Percentiles rank a stretch among this genome's conserved stretches.
Evolutionary conservation across 345 rosid genomes (phyloP).

Genomic region (Lenwebbia sp.): DNA sequence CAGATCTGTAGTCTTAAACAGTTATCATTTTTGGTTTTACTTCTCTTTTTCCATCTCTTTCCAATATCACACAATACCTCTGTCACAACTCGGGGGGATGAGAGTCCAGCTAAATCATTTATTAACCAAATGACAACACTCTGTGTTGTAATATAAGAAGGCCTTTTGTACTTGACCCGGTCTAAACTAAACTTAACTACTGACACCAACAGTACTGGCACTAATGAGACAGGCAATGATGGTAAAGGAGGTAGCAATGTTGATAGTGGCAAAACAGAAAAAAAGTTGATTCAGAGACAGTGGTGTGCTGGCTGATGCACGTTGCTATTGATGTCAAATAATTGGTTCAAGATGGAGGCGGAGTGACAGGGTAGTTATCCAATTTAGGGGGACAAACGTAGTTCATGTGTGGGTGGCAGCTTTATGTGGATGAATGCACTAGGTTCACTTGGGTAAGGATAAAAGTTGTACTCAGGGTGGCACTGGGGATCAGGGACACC

Average conservation of each 20-base stretch:
- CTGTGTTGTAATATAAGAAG: neutral
- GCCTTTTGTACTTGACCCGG: neutral
- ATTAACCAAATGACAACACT: neutral
- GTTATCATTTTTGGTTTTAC: neutral
- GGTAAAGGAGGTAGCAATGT: neutral
- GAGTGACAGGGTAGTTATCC: neutral
- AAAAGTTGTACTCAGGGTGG: neutral
- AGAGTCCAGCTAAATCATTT: neutral
- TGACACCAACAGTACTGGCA: neutral
- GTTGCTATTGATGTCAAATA: neutral
- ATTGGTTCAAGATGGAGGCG: neutral
- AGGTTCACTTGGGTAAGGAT: neutral
- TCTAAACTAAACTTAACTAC: neutral
- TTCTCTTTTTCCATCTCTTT: neutral
- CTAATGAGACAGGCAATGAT: neutral
- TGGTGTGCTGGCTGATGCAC: neutral
- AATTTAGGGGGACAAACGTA: neutral
- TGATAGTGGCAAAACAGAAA: neutral
- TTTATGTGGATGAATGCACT: neutral
- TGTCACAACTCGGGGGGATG: neutral
- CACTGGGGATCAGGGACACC: neutral
- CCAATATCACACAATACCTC: neutral
- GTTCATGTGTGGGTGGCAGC: neutral
- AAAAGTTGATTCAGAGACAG: neutral
- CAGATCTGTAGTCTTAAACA: neutral